These are phyloP conservation scores for Dothideomycetes sp. DNA, from an alignment of 2,329 filamentous ascomycete species.

Conservation along the genomic window DNA sequence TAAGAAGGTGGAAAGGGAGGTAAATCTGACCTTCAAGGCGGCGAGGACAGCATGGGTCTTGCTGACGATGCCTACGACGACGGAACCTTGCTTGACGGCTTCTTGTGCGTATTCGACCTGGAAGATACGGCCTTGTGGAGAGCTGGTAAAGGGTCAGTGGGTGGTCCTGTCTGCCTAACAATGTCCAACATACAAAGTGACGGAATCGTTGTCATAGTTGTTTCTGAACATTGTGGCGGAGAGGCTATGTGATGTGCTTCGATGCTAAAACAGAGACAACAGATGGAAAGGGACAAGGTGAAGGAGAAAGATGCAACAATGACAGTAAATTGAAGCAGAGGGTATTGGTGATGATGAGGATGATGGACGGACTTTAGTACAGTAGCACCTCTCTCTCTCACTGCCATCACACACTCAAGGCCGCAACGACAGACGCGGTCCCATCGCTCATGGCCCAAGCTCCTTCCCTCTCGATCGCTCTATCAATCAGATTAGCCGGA, in stretches of 20 bases:
- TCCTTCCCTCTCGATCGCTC: too few species aligned
- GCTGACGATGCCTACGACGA: slow-evolving; percentile 92
- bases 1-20: slow-evolving; percentile 1
- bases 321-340: too few species aligned
- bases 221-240: slow-evolving; percentile 82
- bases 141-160: slow-evolving; percentile 45
- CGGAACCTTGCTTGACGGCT: slow-evolving; percentile 97
- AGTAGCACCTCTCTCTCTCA: too few species aligned
- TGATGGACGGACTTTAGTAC: too few species aligned
- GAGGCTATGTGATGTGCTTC: too few species aligned
- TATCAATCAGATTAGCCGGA: too few species aligned
- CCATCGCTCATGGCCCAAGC: not conserved
- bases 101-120: slow-evolving; percentile 99
- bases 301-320: too few species aligned
- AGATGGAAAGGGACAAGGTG: not conserved
- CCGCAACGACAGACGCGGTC: not conserved
- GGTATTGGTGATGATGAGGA: not conserved
- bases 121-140: slow-evolving; percentile 97
- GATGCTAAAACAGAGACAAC: too few species aligned
- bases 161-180: not conserved
- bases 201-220: slow-evolving; percentile 99
- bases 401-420: not conserved
- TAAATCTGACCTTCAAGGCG: slow-evolving; percentile 70
- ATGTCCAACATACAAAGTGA: slow-evolving; percentile 75
- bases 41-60: slow-evolving; percentile 96